Base-by-base conservation (phyloP, 805 yeast species). In the Teunomyces cretensis region DNA sequence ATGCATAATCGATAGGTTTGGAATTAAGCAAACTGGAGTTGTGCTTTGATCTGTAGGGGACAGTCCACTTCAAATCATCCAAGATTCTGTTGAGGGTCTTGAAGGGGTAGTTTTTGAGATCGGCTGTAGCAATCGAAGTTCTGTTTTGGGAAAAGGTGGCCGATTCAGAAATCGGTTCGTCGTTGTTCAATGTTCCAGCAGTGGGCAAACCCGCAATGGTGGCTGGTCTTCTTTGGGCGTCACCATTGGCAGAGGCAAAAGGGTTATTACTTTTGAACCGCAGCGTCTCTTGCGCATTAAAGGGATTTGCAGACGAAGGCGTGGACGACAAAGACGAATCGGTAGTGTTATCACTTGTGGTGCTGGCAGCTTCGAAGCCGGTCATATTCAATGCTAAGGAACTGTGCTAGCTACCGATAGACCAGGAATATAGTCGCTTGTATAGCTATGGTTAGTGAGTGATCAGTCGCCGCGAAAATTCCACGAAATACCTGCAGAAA, bases 51-150 rank as follows among this genome's bases (percentile, higher is more conserved):
- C 27, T 32, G 22, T 47, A 49, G 22, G 57, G 56, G 9, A 59
- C 52, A 9, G 62, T 50, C 43, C 49, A 50, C 41, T 50, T 66
- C 26, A 86, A 57, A 55, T 86, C 92, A 58, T 84, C 89, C 16
- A 85, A 53, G 15, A 86, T 68, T 44, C 92, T 68, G 54, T 86
- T 86, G 5, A 83, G 63, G 0, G 92, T 84, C 54, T 86, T 86
- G 64, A 80, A 79, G 2, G 65, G 75, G 64, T 31, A 38, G 17
- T 22, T 22, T 14, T 19, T 28, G 30, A 39, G 44, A 13, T 35
- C 42, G 7, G 27, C 5, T n/a, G 30, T 7, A 6, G 31, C 12
- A 11, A 40, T 19, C 9, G 36, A 13, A 12, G 43, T 26, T 16
- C 31, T 14, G 8, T 17, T 16, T 6, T 15, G 24, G 9, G n/a